Evolutionary conservation across 78 protist genomes (phyloP).

Genomic region (Polysphondylium violaceum): DNA sequence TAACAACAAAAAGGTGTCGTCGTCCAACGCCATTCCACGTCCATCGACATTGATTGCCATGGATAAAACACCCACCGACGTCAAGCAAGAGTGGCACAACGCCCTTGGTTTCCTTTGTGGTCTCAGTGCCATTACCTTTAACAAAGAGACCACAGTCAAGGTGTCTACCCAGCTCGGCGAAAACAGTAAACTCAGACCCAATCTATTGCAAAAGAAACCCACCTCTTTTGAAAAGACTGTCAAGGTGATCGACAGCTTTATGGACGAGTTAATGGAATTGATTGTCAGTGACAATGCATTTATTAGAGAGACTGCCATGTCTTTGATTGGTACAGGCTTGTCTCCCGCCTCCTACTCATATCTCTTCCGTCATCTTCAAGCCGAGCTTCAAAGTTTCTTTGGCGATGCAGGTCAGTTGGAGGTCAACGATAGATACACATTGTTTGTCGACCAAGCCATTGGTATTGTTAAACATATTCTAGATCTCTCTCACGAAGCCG

Average conservation of each 20-base stretch:
- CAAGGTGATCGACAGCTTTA: slow-evolving; percentile 53
- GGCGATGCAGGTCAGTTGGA: slow-evolving; percentile 60
- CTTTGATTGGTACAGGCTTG: slow-evolving; percentile 49
- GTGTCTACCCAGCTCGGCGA: neutral
- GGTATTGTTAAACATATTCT: slow-evolving; percentile 70
- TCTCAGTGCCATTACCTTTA: slow-evolving; percentile 56
- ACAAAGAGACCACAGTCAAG: slow-evolving; percentile 36
- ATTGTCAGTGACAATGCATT: slow-evolving; percentile 66
- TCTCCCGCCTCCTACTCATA: slow-evolving; percentile 50
- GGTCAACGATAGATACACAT: slow-evolving; percentile 22
- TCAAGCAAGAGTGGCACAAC: slow-evolving; percentile 76
- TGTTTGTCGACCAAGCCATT: slow-evolving; percentile 75
- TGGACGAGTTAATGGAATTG: slow-evolving; percentile 48
- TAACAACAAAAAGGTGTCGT: neutral
- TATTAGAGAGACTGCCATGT: slow-evolving; percentile 63
- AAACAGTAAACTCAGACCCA: slow-evolving; percentile 15
- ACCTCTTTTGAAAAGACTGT: slow-evolving; percentile 14
- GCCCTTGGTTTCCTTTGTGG: slow-evolving; percentile 70
- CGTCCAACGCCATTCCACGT: slow-evolving; percentile 7
- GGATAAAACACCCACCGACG: slow-evolving; percentile 47
- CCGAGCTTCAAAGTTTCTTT: slow-evolving; percentile 15
- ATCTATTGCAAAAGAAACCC: slow-evolving; percentile 38
- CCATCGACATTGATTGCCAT: neutral
- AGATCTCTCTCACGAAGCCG: slow-evolving; percentile 40
- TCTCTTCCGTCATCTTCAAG: slow-evolving; percentile 60